A percentile compares a stretch with the other conserved stretches of the same genome.
Conservation (phyloP, 2,329 filamentous ascomycete species). For the Fusarium mundagurra region DNA sequence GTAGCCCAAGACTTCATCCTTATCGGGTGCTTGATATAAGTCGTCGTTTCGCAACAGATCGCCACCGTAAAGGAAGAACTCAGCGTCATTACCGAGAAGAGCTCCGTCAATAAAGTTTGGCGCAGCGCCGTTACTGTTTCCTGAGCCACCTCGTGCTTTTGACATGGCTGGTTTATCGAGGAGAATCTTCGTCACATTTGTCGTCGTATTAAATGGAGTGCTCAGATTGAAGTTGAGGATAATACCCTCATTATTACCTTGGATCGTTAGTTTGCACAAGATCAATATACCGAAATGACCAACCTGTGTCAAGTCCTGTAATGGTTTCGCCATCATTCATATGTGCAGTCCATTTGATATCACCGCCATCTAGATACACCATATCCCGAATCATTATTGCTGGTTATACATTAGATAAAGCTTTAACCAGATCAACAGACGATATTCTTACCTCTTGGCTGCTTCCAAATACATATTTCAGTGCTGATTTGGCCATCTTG, state of each 20-base stretch:
- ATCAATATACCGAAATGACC: slow-evolving; percentile 29
- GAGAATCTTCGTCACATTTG: slow-evolving; percentile 65
- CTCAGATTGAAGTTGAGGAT: slow-evolving; percentile 69
- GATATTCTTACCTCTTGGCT: slow-evolving; percentile 52
- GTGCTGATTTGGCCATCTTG: slow-evolving; percentile 61
- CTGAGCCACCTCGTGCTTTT: slow-evolving; percentile 57
- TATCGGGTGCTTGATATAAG: slow-evolving; percentile 51
- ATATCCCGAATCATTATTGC: slow-evolving; percentile 69
- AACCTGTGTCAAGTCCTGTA: slow-evolving; percentile 52
- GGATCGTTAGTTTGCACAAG: background rate
- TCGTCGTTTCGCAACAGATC: slow-evolving; percentile 50
- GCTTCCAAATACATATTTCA: slow-evolving; percentile 68
- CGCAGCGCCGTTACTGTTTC: slow-evolving; percentile 62
- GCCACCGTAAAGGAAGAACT: slow-evolving; percentile 74
- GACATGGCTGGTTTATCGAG: slow-evolving; percentile 50
- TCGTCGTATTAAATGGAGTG: slow-evolving; percentile 59
- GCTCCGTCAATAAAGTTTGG: slow-evolving; percentile 70
- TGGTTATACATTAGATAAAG: slow-evolving; percentile 46
- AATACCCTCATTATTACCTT: slow-evolving; percentile 62
- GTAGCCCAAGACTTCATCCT: slow-evolving; percentile 60
- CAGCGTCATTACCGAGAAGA: slow-evolving; percentile 71
- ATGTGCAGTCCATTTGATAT: slow-evolving; percentile 62
- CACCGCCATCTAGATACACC: slow-evolving; percentile 73
- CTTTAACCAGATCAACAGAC: background rate
- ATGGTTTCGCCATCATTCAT: slow-evolving; percentile 55